A percentile compares a stretch with the other conserved stretches of the same genome.
phyloP scores from a whole-genome alignment of 345 rosid genomes.

The Erodium maritimum region DNA sequence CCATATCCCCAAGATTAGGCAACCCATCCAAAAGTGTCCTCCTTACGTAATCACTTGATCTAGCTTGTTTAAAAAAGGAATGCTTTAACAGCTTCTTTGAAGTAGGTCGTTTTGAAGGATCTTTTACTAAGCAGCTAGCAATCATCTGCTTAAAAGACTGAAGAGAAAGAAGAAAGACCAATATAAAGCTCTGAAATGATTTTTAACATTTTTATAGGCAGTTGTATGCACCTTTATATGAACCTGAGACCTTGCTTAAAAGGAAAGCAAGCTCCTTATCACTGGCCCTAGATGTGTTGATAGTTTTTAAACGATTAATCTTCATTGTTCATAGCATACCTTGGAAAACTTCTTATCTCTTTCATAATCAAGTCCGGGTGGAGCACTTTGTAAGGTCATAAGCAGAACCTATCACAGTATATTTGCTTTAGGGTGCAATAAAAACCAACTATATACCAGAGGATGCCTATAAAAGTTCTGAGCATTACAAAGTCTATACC shows the following conservation, averaged over 20 bases:
- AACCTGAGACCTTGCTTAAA: too few relatives aligned
- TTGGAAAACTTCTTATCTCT: slow-evolving; percentile 90
- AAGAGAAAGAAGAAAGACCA: slow-evolving; percentile 16
- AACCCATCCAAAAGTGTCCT: slow-evolving; percentile 77
- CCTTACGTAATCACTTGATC: slow-evolving; percentile 73
- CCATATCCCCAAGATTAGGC: slow-evolving; percentile 90
- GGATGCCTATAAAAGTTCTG: slow-evolving; percentile 1
- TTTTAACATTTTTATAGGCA: slow-evolving; percentile 1
- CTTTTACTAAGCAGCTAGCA: slow-evolving; percentile 97
- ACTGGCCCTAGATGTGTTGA: too few relatives aligned
- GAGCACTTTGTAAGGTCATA: too few relatives aligned
- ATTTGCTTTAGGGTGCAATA: slow-evolving; percentile 16
- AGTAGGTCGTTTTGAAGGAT: slow-evolving; percentile 90
- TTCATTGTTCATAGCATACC: slow-evolving; percentile 24
- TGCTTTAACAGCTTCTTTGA: slow-evolving; percentile 73
- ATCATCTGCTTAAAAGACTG: slow-evolving; percentile 99
- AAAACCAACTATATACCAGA: slow-evolving; percentile 1
- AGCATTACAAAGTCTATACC: slow-evolving; percentile 29
- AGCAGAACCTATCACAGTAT: slow-evolving; percentile 61
- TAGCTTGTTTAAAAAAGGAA: too few relatives aligned
- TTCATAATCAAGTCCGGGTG: slow-evolving; percentile 92
- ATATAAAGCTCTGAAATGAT: neutral
- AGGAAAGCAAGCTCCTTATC: too few relatives aligned
- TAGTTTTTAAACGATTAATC: too few relatives aligned
- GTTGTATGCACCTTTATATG: too few relatives aligned